Base-by-base conservation (phyloP, 2,329 filamentous ascomycete genomes). In the Thielaviopsis punctulata region DNA sequence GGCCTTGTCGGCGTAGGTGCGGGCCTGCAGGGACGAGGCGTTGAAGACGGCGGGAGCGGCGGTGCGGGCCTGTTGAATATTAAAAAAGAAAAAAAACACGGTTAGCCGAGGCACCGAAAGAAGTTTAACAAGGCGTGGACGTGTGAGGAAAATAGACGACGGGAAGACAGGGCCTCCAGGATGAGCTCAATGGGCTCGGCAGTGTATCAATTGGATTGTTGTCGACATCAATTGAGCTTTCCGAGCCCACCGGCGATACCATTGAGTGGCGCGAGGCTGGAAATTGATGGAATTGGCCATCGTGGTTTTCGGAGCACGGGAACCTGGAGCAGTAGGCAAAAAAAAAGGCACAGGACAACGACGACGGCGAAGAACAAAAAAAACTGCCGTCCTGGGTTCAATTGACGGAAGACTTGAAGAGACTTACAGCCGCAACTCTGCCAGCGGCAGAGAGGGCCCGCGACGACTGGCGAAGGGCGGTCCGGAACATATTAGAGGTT, bases 391-490 rank as follows among this genome's bases (percentile, higher is more conserved):
- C 45, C 41, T 21, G 24, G 46, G 22, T n/a, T n/a, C 13, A 19
- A 24, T 22, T 46, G 25, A 21, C 25, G 41, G 50, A 41, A 45
- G 45, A n/a, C 50, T 46, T 52, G 50, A 41, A 25, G 68, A 67
- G 69, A 93, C 90, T 84, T 89, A 96, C 92, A 75, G 82, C 84
- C 72, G 83, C 83, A 75, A 93, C 81, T 79, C 88, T 86, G 79
- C 86, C 81, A 67, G 84, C 79, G 68, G 86, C 85, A 83, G 87
- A 86, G 76, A 93, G 80, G 75, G 86, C 84, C 78, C 89, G 88
- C 77, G 84, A 84, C 72, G 88, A 93, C 79, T 94, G 88, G 77
- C 89, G 82, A 75, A 96, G 80, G 77, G 90, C 89, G 82, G 86
- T 94, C 76, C 90, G 87, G 80, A 95, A 94, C 90, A 96, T 95